Conservation (phyloP, 1,284 basidiomycete genomes). For the Ceratobasidium sp. region DNA sequence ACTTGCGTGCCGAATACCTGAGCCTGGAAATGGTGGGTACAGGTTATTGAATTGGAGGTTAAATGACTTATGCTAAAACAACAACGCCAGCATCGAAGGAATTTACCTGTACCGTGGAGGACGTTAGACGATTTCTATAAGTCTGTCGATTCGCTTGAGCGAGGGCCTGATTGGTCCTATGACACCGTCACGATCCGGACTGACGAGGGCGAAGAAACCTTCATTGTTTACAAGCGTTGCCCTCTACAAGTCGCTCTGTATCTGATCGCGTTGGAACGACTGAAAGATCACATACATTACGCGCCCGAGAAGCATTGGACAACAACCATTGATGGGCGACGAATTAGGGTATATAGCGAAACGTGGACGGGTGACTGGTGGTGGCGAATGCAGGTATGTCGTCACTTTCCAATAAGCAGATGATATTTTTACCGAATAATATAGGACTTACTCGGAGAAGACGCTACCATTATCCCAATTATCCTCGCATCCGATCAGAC, state of each 20-base stretch:
- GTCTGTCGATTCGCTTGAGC: conserved; percentile 51
- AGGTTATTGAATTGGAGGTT: too few relatives aligned
- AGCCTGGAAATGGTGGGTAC: too few relatives aligned
- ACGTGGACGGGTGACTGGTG: conserved; percentile 45
- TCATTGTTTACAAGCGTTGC: conserved; percentile 56
- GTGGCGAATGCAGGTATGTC: conserved; percentile 42
- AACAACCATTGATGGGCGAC: neutral
- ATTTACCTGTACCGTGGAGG: conserved; percentile 48
- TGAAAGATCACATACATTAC: conserved; percentile 29
- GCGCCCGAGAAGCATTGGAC: conserved; percentile 14
- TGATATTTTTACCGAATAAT: neutral
- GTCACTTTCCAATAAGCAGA: neutral
- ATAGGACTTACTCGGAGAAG: conserved; percentile 38
- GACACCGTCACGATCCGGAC: conserved; percentile 52
- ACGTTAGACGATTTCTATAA: conserved; percentile 50
- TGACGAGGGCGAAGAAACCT: conserved; percentile 49
- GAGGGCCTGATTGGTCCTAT: too few relatives aligned
- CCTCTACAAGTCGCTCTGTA: conserved; percentile 57
- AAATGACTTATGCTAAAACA: too few relatives aligned
- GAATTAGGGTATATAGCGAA: conserved; percentile 32
- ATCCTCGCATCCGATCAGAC: conserved; percentile 44
- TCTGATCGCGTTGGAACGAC: conserved; percentile 28
- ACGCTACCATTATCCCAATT: conserved; percentile 36
- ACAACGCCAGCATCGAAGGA: too few relatives aligned
- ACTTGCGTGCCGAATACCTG: too few relatives aligned